These are phyloP conservation scores for Entomortierella lignicola DNA, from an alignment of 192 early-diverging fungal genomes.

Conservation along the genomic window DNA sequence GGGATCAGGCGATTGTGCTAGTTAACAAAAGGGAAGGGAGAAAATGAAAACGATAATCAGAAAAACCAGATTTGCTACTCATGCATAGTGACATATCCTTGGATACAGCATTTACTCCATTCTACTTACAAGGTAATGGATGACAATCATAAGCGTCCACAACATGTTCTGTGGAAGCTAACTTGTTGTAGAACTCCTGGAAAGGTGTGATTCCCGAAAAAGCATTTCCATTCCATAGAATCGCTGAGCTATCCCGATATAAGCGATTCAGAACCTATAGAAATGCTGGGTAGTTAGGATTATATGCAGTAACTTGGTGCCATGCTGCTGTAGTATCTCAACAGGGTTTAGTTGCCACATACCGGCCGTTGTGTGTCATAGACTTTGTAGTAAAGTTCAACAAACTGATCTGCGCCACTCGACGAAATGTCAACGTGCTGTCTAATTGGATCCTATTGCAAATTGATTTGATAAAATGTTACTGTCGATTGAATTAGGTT, in stretches of 20 bases:
- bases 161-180: slow-evolving; percentile 56
- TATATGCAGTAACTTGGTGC: no score
- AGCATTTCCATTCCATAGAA: slow-evolving; percentile 68
- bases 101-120: not conserved
- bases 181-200: slow-evolving; percentile 55
- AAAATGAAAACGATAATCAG: not conserved
- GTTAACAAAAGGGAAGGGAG: no score
- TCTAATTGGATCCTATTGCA: slow-evolving; percentile 34
- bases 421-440: slow-evolving; percentile 51
- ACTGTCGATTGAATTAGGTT: not conserved
- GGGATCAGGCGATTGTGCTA: slow-evolving; percentile 42
- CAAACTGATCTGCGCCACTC: slow-evolving; percentile 62
- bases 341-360: no score
- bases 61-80: no score
- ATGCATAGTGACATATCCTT: no score
- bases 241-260: slow-evolving; percentile 61
- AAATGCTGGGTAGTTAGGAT: not conserved
- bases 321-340: no score
- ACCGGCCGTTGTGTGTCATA: slow-evolving; percentile 59
- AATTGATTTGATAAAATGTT: not conserved
- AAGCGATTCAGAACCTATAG: slow-evolving; percentile 42
- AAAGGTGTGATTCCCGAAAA: slow-evolving; percentile 58
- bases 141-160: slow-evolving; percentile 61
- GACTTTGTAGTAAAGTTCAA: slow-evolving; percentile 58
- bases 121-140: slow-evolving; percentile 57